Percentiles rank a stretch among this genome's conserved stretches.
phyloP scores from a whole-genome alignment of 1,284 basidiomycete genomes.

The Gomphus bonarii region DNA sequence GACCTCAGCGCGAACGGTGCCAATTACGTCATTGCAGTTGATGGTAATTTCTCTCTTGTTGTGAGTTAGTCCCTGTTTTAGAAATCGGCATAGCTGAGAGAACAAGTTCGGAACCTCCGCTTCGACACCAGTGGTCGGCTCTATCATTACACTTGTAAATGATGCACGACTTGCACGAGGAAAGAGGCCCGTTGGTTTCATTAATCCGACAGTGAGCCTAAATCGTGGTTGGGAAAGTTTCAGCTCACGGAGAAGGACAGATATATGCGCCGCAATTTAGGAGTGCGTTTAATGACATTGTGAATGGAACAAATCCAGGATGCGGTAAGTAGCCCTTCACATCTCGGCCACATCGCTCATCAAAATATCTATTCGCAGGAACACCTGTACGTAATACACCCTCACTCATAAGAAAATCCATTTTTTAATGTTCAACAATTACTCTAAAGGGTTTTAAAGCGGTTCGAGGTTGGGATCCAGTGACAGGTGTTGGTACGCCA shows the following conservation, averaged over 20 bases:
- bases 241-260: neutral
- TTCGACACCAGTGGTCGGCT: constrained; percentile 31
- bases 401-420: neutral
- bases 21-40: constrained; percentile 18
- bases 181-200: constrained; percentile 29
- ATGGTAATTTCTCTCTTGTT: constrained; percentile 12
- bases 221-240: neutral
- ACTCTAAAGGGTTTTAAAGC: constrained; percentile 5
- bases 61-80: constrained; percentile 7
- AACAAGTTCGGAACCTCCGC: constrained; percentile 28
- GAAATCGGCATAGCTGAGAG: constrained; percentile 17
- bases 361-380: neutral
- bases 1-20: constrained; percentile 18
- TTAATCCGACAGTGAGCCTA: constrained; percentile 24
- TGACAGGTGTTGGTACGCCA: constrained; percentile 14
- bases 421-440: neutral
- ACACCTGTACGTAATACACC: constrained; percentile 4
- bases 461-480: constrained; percentile 8
- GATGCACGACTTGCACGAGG: constrained; percentile 30
- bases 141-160: constrained; percentile 38
- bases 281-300: constrained; percentile 26
- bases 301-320: constrained; percentile 28
- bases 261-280: constrained; percentile 21
- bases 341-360: neutral
- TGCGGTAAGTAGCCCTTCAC: constrained; percentile 22